Evolutionary conservation across 2,329 filamentous ascomycete species (phyloP).

Genomic region (Fusarium sp.): DNA sequence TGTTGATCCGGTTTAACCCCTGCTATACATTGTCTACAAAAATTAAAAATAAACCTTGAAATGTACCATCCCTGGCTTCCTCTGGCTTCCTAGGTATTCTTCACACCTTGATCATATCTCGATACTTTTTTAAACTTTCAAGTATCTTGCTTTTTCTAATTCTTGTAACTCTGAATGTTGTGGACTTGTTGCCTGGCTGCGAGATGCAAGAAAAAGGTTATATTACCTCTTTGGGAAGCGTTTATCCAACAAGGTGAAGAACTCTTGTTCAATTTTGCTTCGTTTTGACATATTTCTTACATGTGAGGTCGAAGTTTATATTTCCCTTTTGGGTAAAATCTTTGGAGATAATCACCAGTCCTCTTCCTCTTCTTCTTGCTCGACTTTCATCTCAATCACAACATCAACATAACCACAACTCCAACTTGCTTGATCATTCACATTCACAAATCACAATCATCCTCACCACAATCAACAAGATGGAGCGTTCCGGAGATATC

Average conservation of each 20-base stretch:
- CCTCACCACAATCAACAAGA: not conserved
- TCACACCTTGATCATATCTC: too few relatives aligned
- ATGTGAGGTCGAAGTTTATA: not conserved
- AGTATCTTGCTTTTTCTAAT: too few relatives aligned
- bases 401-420: not conserved
- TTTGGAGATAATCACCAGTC: not conserved
- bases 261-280: not conserved
- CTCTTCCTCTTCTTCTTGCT: not conserved
- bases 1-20: not conserved
- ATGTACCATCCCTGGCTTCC: too few relatives aligned
- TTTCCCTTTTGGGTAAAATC: not conserved
- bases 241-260: not conserved
- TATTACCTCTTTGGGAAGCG: not conserved
- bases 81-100: too few relatives aligned
- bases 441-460: not conserved
- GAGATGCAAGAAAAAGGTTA: not conserved
- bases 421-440: not conserved
- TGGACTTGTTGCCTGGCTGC: not conserved
- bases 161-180: too few relatives aligned
- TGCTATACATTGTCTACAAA: too few relatives aligned
- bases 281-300: not conserved
- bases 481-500: not conserved
- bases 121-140: too few relatives aligned
- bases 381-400: not conserved
- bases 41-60: too few relatives aligned